Evolutionary conservation across 1,284 basidiomycete species (phyloP).

Genomic region (Boletus coffeatus): DNA sequence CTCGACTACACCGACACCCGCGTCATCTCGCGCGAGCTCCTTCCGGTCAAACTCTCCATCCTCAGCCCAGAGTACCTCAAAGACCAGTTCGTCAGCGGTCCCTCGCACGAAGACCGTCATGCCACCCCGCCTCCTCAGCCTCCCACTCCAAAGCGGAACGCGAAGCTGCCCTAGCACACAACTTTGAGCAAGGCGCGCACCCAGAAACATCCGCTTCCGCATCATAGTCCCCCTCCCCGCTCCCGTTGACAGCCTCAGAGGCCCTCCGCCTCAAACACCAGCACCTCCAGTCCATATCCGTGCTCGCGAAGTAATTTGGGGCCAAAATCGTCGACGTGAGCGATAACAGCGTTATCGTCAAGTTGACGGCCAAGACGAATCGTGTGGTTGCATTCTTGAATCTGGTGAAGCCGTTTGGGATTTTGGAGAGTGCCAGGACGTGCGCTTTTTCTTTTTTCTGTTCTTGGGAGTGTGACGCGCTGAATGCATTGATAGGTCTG

Average conservation of each 20-base stretch:
- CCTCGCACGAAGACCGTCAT: conserved; percentile 69
- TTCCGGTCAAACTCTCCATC: conserved; percentile 91
- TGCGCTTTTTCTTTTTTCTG: conserved; percentile 35
- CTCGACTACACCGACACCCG: conserved; percentile 92
- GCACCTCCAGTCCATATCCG: conserved; percentile 82
- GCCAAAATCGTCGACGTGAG: conserved; percentile 94
- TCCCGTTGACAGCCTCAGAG: conserved; percentile 71
- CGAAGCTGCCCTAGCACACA: conserved; percentile 65
- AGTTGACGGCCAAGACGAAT: conserved; percentile 88
- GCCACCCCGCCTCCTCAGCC: conserved; percentile 1
- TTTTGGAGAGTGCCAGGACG: conserved; percentile 89
- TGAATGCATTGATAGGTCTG: conserved; percentile 47
- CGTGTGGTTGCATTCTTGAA: conserved; percentile 95
- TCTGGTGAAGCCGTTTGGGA: conserved; percentile 91
- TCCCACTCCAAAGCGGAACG: conserved; percentile 50
- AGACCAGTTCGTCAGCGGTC: conserved; percentile 77
- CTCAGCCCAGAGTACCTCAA: conserved; percentile 97
- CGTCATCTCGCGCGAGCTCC: conserved; percentile 82
- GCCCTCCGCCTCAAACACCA: conserved; percentile 88
- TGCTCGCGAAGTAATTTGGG: conserved; percentile 85
- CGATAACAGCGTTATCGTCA: conserved; percentile 92
- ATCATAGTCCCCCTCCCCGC: conserved; percentile 25
- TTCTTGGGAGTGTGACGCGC: not conserved
- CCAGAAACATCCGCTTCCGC: conserved; percentile 23
- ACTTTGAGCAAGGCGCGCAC: conserved; percentile 62